A percentile compares a stretch with the other conserved stretches of the same genome.
Evolutionary conservation across 805 yeast genomes (phyloP).

Genomic region (Lachancea nothofagi): DNA sequence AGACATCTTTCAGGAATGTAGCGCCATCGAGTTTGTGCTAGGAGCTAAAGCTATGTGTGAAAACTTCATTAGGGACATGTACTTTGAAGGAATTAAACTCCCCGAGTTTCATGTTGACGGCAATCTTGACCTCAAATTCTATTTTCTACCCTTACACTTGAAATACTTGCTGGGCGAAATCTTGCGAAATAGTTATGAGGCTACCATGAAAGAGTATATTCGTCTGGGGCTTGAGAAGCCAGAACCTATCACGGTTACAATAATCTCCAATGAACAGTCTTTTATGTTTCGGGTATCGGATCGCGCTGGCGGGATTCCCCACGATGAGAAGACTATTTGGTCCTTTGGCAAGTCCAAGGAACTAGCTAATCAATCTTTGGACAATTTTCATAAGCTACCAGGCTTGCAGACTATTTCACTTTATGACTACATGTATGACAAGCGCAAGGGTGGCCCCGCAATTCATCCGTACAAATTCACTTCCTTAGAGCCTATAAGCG

Average conservation of each 20-base stretch:
- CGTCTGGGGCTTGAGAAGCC: slow-evolving; percentile 39
- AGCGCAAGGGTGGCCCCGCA: slow-evolving; percentile 9
- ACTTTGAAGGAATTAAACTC: slow-evolving; percentile 48
- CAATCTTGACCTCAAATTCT: slow-evolving; percentile 58
- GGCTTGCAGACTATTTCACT: slow-evolving; percentile 43
- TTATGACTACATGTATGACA: slow-evolving; percentile 25
- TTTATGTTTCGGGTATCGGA: slow-evolving; percentile 79
- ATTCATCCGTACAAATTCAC: slow-evolving; percentile 33
- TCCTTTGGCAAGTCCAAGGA: slow-evolving; percentile 74
- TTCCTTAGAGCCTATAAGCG: slow-evolving; percentile 33
- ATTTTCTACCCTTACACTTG: slow-evolving; percentile 80
- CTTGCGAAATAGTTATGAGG: slow-evolving; percentile 77
- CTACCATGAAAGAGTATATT: slow-evolving; percentile 54
- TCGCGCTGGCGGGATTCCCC: slow-evolving; percentile 81
- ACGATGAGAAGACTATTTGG: slow-evolving; percentile 59
- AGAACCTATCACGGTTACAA: slow-evolving; percentile 72
- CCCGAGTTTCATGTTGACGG: slow-evolving; percentile 81
- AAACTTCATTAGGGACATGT: slow-evolving; percentile 46
- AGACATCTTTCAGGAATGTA: slow-evolving; percentile 76
- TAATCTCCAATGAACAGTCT: slow-evolving; percentile 59
- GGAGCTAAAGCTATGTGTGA: slow-evolving; percentile 49
- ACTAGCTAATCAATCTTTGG: slow-evolving; percentile 51
- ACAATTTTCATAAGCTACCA: slow-evolving; percentile 65
- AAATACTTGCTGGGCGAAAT: slow-evolving; percentile 86
- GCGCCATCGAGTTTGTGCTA: slow-evolving; percentile 61